A percentile compares a stretch with the other conserved stretches of the same genome.
These are phyloP conservation scores for Scenedesmus sp. DNA, from an alignment of 163 green algal genomes.

Conservation along the genomic window DNA sequence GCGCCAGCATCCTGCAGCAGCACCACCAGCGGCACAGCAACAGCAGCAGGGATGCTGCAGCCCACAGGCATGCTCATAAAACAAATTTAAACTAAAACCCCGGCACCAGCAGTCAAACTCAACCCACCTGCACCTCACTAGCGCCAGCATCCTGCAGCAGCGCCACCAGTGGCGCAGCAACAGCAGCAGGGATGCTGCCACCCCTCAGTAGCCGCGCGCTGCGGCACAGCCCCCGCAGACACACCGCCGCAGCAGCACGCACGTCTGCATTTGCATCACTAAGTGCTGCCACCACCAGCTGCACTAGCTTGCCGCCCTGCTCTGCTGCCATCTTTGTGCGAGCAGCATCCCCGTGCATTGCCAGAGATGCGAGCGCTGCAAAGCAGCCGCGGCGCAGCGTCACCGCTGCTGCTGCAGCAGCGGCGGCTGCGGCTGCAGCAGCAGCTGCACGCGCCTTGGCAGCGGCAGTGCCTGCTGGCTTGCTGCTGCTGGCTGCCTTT, in stretches of 20 bases:
- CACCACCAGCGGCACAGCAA: slow-evolving; percentile 71
- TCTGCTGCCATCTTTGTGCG: slow-evolving; percentile 68
- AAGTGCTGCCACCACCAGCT: slow-evolving; percentile 62
- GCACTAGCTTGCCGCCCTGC: slow-evolving; percentile 62
- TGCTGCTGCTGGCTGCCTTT: background rate
- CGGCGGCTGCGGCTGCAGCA: slow-evolving; percentile 6
- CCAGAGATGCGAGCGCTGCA: slow-evolving; percentile 70
- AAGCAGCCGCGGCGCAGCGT: slow-evolving; percentile 72
- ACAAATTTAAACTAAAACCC: background rate
- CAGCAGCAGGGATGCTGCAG: slow-evolving; percentile 56
- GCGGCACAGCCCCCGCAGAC: slow-evolving; percentile 67
- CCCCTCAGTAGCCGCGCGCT: slow-evolving; percentile 61
- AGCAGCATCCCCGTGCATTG: slow-evolving; percentile 61
- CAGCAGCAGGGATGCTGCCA: slow-evolving; percentile 55
- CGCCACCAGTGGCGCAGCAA: slow-evolving; percentile 71
- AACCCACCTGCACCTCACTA: slow-evolving; percentile 61
- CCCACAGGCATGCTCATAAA: background rate
- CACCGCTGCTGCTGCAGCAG: slow-evolving; percentile 16
- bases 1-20: slow-evolving; percentile 59
- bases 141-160: slow-evolving; percentile 59
- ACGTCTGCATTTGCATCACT: slow-evolving; percentile 60
- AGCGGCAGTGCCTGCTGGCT: background rate
- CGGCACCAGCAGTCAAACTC: background rate
- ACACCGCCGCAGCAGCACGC: slow-evolving; percentile 68
- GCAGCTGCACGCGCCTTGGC: slow-evolving; percentile 12